phyloP scores from a whole-genome alignment of 768 basidiomycete genomes.

The Agrocybe pediades region DNA sequence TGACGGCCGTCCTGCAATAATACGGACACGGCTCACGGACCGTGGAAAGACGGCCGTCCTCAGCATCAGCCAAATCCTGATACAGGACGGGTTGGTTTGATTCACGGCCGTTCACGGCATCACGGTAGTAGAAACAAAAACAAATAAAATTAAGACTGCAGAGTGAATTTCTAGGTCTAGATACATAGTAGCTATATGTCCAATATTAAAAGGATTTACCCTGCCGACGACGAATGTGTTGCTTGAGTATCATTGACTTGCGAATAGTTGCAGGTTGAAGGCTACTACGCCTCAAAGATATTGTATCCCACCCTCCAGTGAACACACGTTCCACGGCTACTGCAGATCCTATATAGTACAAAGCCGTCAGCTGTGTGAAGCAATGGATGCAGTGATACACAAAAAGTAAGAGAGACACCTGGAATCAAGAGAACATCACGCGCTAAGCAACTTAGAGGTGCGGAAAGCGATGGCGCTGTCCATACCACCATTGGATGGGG shows the following conservation, averaged over 20 bases:
- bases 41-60: not conserved
- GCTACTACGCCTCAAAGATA: conserved; percentile 26
- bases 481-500: conserved; percentile 31
- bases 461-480: conserved; percentile 21
- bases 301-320: conserved; percentile 21
- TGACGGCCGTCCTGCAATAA: not conserved
- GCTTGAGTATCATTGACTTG: not conserved
- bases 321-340: conserved; percentile 32
- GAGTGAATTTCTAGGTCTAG: not conserved
- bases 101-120: not conserved
- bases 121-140: not conserved
- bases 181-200: not conserved
- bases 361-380: conserved; percentile 18
- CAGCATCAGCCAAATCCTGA: not conserved
- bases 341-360: too few relatives aligned
- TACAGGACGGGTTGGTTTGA: not conserved
- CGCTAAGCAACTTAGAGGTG: conserved; percentile 27
- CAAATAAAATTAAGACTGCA: not conserved
- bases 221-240: not conserved
- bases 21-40: not conserved
- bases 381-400: not conserved
- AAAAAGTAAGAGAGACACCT: conserved; percentile 15
- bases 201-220: not conserved
- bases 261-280: not conserved
- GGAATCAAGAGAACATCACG: conserved; percentile 31